Conservation (phyloP, 2,329 filamentous ascomycete genomes). For the Coccinonectria pachysandricola region DNA sequence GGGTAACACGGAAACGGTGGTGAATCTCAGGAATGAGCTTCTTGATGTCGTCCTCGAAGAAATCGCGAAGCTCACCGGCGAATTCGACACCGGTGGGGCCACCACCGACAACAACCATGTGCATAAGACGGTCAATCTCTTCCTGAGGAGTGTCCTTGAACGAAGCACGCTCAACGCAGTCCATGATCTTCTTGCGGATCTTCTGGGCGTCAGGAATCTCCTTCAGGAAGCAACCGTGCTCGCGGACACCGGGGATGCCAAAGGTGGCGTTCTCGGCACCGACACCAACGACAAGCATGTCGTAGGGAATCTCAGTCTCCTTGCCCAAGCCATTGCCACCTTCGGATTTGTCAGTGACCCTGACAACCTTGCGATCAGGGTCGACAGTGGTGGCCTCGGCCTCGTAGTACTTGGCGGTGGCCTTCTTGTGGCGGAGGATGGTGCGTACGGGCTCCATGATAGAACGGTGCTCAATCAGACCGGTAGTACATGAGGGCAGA, state of each 20-base stretch:
- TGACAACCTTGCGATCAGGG: conserved; percentile 77
- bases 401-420: conserved; percentile 92
- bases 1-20: conserved; percentile 91
- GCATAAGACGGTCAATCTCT: conserved; percentile 85
- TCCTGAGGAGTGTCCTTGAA: conserved; percentile 91
- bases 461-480: conserved; percentile 94
- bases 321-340: conserved; percentile 75
- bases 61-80: conserved; percentile 94
- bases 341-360: conserved; percentile 86
- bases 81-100: conserved; percentile 97
- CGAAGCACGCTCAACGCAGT: conserved; percentile 95
- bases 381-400: conserved; percentile 95
- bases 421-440: conserved; percentile 91
- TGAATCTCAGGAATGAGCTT: conserved; percentile 96
- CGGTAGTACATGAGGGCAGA: conserved; percentile 93
- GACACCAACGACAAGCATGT: conserved; percentile 96
- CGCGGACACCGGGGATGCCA: conserved; percentile 88
- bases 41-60: conserved; percentile 96
- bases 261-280: conserved; percentile 98
- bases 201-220: conserved; percentile 93
- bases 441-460: conserved; percentile 99
- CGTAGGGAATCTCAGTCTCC: conserved; percentile 86
- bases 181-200: conserved; percentile 98
- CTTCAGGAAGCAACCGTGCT: conserved; percentile 96
- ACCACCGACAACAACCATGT: conserved; percentile 94